Evolutionary conservation across 106 monocot genomes (phyloP), one percentile per base, ranked within the genome.

Genomic region (Dendrobium catenatum): DNA sequence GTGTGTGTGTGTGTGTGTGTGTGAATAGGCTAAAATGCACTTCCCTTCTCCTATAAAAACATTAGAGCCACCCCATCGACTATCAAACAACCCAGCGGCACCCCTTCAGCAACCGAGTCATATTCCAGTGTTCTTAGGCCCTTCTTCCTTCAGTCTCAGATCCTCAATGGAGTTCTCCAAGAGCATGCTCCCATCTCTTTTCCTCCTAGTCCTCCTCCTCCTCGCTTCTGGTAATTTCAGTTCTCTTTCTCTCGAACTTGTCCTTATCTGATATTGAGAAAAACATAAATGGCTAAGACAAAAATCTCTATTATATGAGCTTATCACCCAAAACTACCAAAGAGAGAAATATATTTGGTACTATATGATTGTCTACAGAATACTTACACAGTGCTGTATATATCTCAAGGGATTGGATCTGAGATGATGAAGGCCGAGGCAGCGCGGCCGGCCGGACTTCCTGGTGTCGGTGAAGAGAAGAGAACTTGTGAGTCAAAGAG

Each of bases 401-500:
- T 11, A 26, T 58, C 55, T 24, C 22, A 68, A 80, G 72, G 19
- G 49, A 80, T 49, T 55, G 80, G 75, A 20, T 16, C 41, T n/a
- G 67, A 67, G 46, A 43, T 16, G 46, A 43, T 16, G 27, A 26
- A 26, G 72, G 81, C 46, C 19, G 82, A 79, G 17, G 81, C 81
- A 6, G 59, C 75, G 20, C 5, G 75, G 44, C 43, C 44, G 5
- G 44, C 1, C 0, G 44, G 44, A 4, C 44, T n/a, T 6, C 75
- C 75, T 3, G 42, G 6, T 16, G 33, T 5, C 9, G 33, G 1
- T 2, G 87, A 76, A 6, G 84, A 85, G 17, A 81, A 74, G 15
- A 80, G 72, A 17, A 68, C 17, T 13, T 88, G 88, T 27, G 67
- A 48, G 75, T 68, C 88, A 2, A 51, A 56, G 72, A 88, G 88